Conservation (phyloP, 176 grass and related monocot genomes). For the Thalia dealbata region DNA sequence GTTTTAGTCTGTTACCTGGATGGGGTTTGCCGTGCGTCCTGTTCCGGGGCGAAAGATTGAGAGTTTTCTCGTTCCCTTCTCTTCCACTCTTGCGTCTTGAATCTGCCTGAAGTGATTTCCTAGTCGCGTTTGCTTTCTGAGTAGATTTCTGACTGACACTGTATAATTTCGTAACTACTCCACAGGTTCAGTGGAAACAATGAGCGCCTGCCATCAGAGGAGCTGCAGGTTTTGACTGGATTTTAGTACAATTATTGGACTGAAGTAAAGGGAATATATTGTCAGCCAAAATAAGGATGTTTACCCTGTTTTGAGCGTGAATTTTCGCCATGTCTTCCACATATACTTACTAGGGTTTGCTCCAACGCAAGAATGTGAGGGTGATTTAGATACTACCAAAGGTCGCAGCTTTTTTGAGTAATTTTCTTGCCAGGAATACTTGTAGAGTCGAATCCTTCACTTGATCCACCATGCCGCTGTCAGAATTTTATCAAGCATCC, state of each 20-base stretch:
- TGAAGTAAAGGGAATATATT: neutral
- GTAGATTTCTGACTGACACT: neutral
- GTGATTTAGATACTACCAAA: neutral
- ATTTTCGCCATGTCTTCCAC: neutral
- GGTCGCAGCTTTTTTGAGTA: neutral
- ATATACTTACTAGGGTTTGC: neutral
- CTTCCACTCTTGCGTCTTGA: neutral
- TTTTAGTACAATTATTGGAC: neutral
- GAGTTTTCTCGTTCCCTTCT: neutral
- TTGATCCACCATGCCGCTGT: slow-evolving; percentile 7
- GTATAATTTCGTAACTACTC: neutral
- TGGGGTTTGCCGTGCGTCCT: neutral
- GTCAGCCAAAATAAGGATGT: neutral
- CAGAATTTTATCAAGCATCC: slow-evolving; percentile 1
- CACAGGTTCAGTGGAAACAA: neutral
- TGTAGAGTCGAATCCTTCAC: neutral
- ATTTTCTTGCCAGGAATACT: neutral
- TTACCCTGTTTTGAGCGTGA: neutral
- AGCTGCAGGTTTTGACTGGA: neutral
- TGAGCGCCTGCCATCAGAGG: neutral
- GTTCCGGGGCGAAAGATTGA: neutral
- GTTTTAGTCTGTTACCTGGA: neutral
- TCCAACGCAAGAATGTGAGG: neutral
- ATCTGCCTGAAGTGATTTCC: neutral
- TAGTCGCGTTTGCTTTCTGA: neutral